Evolutionary conservation across 176 grass and related monocot genomes (phyloP).

Genomic region (Aegilops speltoides): DNA sequence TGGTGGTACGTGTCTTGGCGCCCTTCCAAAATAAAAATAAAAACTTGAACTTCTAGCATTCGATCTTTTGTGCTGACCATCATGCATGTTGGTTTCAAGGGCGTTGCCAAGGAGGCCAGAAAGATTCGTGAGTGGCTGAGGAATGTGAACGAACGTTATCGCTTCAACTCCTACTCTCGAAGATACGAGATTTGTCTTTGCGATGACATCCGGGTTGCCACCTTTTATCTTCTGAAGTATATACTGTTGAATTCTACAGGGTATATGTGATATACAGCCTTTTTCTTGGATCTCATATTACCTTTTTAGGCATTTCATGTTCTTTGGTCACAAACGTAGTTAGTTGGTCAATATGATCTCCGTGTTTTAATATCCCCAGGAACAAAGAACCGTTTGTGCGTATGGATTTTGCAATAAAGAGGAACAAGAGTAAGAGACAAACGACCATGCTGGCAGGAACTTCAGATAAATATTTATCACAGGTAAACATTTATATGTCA

Average conservation of each 20-base stretch:
- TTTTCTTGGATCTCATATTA: not conserved
- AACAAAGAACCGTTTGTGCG: too few species aligned
- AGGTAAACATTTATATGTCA: too few species aligned
- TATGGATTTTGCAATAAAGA: too few species aligned
- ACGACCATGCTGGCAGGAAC: too few species aligned
- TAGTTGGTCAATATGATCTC: too few species aligned
- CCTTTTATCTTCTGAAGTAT: not conserved
- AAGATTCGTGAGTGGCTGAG: not conserved
- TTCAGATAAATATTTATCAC: too few species aligned
- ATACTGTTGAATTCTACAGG: not conserved
- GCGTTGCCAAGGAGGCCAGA: not conserved
- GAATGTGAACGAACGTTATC: not conserved
- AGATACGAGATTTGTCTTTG: not conserved
- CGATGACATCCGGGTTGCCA: not conserved
- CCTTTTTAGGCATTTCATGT: not conserved
- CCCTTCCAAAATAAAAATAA: too few species aligned
- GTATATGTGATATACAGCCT: not conserved
- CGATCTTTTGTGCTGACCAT: not conserved
- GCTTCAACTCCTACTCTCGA: not conserved
- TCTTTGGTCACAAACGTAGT: too few species aligned
- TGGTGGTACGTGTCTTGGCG: not conserved
- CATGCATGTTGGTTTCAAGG: not conserved
- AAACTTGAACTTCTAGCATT: not conserved
- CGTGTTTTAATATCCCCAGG: too few species aligned
- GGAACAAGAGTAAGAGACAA: too few species aligned